Evolutionary conservation across 768 basidiomycete genomes (phyloP).

Genomic region (Russula earlei): DNA sequence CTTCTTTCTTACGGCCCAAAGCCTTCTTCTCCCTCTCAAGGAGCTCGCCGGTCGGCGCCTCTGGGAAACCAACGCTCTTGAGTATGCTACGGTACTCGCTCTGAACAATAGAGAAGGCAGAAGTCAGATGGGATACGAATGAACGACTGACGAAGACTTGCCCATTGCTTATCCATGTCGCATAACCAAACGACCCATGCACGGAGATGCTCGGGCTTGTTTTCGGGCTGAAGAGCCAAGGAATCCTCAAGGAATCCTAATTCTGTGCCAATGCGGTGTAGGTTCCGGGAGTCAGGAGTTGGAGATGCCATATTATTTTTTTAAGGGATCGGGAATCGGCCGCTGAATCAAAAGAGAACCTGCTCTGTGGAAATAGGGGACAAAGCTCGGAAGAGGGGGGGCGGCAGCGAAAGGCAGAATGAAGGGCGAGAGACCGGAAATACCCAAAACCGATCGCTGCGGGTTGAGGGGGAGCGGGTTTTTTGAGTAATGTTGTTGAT

Average conservation of each 20-base stretch:
- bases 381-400: constrained; percentile 1
- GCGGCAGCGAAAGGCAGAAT: background rate
- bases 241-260: constrained; percentile 7
- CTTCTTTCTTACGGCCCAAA: constrained; percentile 12
- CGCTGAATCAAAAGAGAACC: constrained; percentile 4
- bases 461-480: background rate
- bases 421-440: constrained; percentile 1
- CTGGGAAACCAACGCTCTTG: constrained; percentile 12
- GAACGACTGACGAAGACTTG: background rate
- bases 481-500: constrained; percentile 16
- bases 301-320: constrained; percentile 16
- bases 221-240: constrained; percentile 9
- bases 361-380: constrained; percentile 15
- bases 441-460: background rate
- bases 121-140: background rate
- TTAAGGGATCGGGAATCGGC: background rate
- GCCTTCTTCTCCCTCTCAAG: constrained; percentile 5
- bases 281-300: constrained; percentile 7
- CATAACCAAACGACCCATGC: constrained; percentile 11
- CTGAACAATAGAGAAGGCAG: background rate
- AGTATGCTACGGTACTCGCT: constrained; percentile 12
- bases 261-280: constrained; percentile 12
- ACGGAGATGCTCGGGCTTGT: constrained; percentile 10
- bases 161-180: constrained; percentile 17
- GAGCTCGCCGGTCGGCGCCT: constrained; percentile 13